phyloP scores from a whole-genome alignment of 768 basidiomycete species.

The Psilocybe subaeruginosa region DNA sequence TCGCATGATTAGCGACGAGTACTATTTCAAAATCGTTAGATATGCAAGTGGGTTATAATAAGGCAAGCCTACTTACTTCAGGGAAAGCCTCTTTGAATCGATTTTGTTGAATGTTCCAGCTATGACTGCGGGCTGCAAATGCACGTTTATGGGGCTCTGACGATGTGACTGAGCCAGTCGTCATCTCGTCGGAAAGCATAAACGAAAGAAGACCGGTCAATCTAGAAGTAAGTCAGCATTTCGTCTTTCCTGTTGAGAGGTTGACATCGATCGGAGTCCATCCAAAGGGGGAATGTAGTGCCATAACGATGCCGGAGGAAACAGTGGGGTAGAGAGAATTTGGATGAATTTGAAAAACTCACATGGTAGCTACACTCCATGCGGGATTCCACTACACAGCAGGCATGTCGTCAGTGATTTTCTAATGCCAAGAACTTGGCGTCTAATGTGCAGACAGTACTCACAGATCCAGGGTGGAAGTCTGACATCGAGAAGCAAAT shows the following conservation, averaged over 20 bases:
- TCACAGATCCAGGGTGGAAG: constrained; percentile 86
- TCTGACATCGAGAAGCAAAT: constrained; percentile 99
- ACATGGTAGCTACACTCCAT: constrained; percentile 96
- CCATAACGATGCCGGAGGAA: background rate
- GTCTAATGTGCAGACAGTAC: constrained; percentile 30
- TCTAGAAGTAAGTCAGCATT: constrained; percentile 42
- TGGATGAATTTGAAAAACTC: constrained; percentile 33
- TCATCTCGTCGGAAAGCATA: constrained; percentile 97
- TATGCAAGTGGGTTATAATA: background rate
- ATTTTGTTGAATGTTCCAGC: constrained; percentile 80
- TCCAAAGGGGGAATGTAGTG: constrained; percentile 4
- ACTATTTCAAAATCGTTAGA: constrained; percentile 43
- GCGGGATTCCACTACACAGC: constrained; percentile 84
- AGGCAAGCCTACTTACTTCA: constrained; percentile 58
- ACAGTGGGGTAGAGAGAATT: constrained; percentile 3
- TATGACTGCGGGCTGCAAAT: constrained; percentile 80
- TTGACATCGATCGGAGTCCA: constrained; percentile 2
- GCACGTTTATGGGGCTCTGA: constrained; percentile 76
- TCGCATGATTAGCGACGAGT: constrained; percentile 63
- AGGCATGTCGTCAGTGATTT: constrained; percentile 3
- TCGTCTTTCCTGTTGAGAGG: background rate
- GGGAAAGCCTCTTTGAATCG: constrained; percentile 90
- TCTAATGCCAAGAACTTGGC: constrained; percentile 1
- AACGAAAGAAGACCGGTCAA: constrained; percentile 92
- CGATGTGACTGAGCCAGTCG: constrained; percentile 88